Conservation (phyloP, 768 basidiomycete genomes). For the Boletus speciosus region DNA sequence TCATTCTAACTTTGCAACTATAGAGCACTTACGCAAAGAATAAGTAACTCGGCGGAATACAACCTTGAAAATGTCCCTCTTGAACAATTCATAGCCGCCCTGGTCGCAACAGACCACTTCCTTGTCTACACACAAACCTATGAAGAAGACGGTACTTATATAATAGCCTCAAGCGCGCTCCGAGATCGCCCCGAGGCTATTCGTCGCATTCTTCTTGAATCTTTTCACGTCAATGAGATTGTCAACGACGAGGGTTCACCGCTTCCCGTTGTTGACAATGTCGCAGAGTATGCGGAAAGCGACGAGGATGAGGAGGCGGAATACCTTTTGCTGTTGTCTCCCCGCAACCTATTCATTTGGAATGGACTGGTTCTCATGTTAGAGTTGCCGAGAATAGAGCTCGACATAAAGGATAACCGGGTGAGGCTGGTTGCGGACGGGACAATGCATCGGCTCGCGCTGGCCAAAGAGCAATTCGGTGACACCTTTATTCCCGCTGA, state of each 20-base stretch:
- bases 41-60: slow-evolving; percentile 93
- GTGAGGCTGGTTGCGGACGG: slow-evolving; percentile 92
- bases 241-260: slow-evolving; percentile 46
- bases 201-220: slow-evolving; percentile 75
- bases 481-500: slow-evolving; percentile 61
- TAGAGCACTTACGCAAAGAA: slow-evolving; percentile 76
- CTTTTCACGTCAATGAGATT: slow-evolving; percentile 74
- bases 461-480: slow-evolving; percentile 75
- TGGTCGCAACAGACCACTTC: slow-evolving; percentile 86
- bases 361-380: slow-evolving; percentile 82
- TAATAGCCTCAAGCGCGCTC: slow-evolving; percentile 77
- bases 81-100: slow-evolving; percentile 72
- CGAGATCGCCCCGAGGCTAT: slow-evolving; percentile 75
- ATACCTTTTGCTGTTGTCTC: slow-evolving; percentile 86
- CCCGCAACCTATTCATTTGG: slow-evolving; percentile 86
- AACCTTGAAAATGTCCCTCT: slow-evolving; percentile 69
- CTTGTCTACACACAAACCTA: slow-evolving; percentile 86
- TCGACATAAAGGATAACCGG: slow-evolving; percentile 83
- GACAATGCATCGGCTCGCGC: slow-evolving; percentile 65
- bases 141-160: slow-evolving; percentile 89
- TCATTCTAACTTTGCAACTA: slow-evolving; percentile 3
- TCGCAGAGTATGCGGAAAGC: slow-evolving; percentile 39
- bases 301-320: slow-evolving; percentile 57
- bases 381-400: slow-evolving; percentile 69
- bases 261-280: slow-evolving; percentile 39